Evolutionary conservation across 495 filamentous ascomycete genomes (phyloP), one percentile per base, ranked within the genome.

Genomic region (Penicillium subrubescens): DNA sequence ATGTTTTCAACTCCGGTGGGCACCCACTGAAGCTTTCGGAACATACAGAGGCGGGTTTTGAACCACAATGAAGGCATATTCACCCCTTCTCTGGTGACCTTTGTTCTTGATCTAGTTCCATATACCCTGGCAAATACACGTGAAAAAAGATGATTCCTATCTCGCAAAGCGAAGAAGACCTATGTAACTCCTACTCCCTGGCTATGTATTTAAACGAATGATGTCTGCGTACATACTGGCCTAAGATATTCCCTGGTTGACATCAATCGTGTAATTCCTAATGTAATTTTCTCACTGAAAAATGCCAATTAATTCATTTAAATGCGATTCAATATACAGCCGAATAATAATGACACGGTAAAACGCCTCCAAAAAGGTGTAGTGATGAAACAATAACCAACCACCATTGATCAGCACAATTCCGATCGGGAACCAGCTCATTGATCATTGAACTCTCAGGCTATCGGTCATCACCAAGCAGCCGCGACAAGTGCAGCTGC

Each of bases 1-100:
- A 82, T 81, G 89, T 92, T 21, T 83, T 92, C 70, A 85, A 83
- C 63, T 82, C 83, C 7, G 82, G 81, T 61, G 82, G 80, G 29
- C 82, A 85, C 70, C 83, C 82, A 4, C 71, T 81, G 29, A 64
- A 57, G 59, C 57, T 62, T 2, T 61, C 64, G 8, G 19, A 48
- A n/a, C 23, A 37, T 27, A 21, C 19, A n/a, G 58, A 33, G 34
- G 17, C 34, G 31, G 34, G 44, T 25, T 29, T 50, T 39, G 48
- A 53, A 23, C 33, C 51, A 23, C 27, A 43, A 21, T 34, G 44
- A 29, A 15, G 4, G 7, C 8, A 0, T 15, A 12, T 29, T 29
- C 6, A 7, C 5, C 7, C 5, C 2, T 11, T 46, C 2, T 4
- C 17, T 21, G 17, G 43, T 46, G 7, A 19, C 6, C 5, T 46